These are phyloP conservation scores for Backusella australiensis DNA, from an alignment of 192 early-diverging fungal genomes.

Conservation along the genomic window DNA sequence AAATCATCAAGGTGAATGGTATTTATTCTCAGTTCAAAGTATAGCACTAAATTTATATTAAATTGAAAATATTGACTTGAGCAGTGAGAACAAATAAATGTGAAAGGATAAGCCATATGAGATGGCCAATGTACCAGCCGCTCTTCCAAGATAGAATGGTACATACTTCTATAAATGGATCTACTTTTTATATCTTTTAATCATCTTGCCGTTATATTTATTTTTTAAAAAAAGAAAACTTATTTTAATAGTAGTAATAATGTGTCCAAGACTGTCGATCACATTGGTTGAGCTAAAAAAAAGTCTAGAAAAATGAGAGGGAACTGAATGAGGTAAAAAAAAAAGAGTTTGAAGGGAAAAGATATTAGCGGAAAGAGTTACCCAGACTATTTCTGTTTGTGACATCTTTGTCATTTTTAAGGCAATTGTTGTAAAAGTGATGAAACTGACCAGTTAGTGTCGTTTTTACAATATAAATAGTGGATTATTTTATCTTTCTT, in stretches of 20 bases:
- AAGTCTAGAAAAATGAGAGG: background rate
- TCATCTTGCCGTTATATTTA: background rate
- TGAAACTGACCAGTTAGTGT: background rate
- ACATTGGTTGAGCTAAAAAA: background rate
- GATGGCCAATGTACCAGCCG: background rate
- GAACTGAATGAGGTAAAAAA: background rate
- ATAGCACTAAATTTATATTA: background rate
- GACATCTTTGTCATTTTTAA: constrained; percentile 1
- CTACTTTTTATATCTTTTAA: background rate
- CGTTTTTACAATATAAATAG: background rate
- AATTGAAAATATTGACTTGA: background rate
- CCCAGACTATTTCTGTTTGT: constrained; percentile 1
- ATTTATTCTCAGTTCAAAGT: constrained; percentile 1
- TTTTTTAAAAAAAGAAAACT: background rate
- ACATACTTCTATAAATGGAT: background rate
- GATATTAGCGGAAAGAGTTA: background rate
- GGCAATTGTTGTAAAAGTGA: background rate
- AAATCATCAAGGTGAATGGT: background rate
- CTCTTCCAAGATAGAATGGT: background rate
- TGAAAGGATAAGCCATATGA: background rate
- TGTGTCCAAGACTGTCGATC: background rate
- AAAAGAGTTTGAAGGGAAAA: background rate
- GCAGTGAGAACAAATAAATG: background rate
- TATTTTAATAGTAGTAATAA: background rate
- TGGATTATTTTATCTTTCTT: background rate